These are phyloP conservation scores for Kuraishia ogatae DNA, from an alignment of 805 yeast genomes.

Conservation along the genomic window DNA sequence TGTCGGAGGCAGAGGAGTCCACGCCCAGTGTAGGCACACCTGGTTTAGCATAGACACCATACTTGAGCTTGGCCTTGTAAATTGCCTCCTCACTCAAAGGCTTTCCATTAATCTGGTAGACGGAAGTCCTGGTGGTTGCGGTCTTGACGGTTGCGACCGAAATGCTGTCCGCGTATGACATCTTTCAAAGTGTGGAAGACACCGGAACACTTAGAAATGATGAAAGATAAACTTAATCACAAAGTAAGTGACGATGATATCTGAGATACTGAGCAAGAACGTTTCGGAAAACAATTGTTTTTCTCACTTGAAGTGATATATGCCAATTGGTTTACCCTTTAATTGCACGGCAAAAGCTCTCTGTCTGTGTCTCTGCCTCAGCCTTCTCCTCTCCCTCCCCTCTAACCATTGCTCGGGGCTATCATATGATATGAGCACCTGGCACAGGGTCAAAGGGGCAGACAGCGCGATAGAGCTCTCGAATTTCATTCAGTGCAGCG, in stretches of 20 bases:
- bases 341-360: background rate
- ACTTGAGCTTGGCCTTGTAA: conserved; percentile 64
- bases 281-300: no score
- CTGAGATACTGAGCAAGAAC: no score
- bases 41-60: conserved; percentile 52
- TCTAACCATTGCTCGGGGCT: background rate
- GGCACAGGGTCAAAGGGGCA: background rate
- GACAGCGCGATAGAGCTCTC: background rate
- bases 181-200: background rate
- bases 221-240: no score
- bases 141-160: conserved; percentile 5
- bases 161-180: background rate
- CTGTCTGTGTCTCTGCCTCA: background rate
- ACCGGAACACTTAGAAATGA: background rate
- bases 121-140: conserved; percentile 23
- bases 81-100: conserved; percentile 69
- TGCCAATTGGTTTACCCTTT: background rate
- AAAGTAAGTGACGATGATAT: no score
- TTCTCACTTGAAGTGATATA: background rate
- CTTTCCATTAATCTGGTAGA: conserved; percentile 61
- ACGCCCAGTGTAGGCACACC: conserved; percentile 52
- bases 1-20: conserved; percentile 57
- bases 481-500: background rate
- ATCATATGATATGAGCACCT: background rate
- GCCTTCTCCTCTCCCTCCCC: background rate